phyloP scores from a whole-genome alignment of 164 flowering plant genomes.

The Magnolia officinalis region DNA sequence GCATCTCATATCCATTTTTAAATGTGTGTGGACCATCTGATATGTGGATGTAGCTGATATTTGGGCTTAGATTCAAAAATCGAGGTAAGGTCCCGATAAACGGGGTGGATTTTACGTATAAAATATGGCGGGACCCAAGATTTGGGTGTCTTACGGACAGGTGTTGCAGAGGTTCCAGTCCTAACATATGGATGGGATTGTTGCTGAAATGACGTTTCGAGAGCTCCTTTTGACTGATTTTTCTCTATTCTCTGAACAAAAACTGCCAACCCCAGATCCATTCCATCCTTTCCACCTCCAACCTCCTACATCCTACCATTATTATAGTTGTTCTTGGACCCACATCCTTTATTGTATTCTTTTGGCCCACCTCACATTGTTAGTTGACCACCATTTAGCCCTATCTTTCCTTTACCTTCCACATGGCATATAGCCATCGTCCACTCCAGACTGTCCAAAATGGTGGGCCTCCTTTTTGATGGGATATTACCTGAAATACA shows the following conservation, averaged over 20 bases:
- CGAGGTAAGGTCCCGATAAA: too few species aligned
- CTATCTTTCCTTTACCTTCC: not conserved
- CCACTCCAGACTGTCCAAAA: too few species aligned
- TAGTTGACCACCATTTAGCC: not conserved
- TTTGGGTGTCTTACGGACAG: too few species aligned
- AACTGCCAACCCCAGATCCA: constrained; percentile 42
- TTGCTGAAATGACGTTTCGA: constrained; percentile 22
- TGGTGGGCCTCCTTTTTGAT: too few species aligned
- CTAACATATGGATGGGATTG: constrained; percentile 20
- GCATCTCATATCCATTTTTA: too few species aligned
- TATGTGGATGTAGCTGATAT: too few species aligned
- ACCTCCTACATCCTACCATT: constrained; percentile 1
- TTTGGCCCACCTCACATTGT: not conserved
- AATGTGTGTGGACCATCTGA: too few species aligned
- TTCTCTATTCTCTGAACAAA: constrained; percentile 19
- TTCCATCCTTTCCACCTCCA: constrained; percentile 14
- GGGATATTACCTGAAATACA: too few species aligned
- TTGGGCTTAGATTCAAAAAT: too few species aligned
- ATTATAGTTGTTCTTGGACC: not conserved
- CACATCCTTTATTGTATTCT: constrained; percentile 4
- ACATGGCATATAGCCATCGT: not conserved
- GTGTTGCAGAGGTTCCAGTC: not conserved
- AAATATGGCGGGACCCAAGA: too few species aligned
- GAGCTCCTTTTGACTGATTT: constrained; percentile 14
- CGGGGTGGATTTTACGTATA: too few species aligned